phyloP scores from a whole-genome alignment of 2,329 filamentous ascomycete genomes.

The Diaporthe humulicola region DNA sequence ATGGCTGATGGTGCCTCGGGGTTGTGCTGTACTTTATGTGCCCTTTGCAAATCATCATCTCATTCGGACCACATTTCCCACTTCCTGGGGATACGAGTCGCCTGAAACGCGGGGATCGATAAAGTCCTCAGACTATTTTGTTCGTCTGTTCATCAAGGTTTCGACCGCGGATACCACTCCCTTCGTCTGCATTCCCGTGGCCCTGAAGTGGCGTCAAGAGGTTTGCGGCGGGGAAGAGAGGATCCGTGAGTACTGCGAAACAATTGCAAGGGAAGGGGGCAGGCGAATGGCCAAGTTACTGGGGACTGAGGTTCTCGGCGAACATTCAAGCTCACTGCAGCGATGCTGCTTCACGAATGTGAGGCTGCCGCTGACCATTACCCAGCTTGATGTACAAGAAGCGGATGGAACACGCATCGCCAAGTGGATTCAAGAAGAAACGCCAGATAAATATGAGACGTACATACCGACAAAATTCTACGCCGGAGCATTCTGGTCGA shows the following conservation, averaged over 20 bases:
- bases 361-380: slow-evolving; percentile 62
- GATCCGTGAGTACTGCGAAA: slow-evolving; percentile 69
- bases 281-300: slow-evolving; percentile 68
- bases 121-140: slow-evolving; percentile 64
- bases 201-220: slow-evolving; percentile 71
- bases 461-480: slow-evolving; percentile 71
- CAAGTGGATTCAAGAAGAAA: slow-evolving; percentile 51
- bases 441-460: slow-evolving; percentile 61
- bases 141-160: slow-evolving; percentile 74
- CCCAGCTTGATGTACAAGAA: slow-evolving; percentile 5
- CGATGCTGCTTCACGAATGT: slow-evolving; percentile 75
- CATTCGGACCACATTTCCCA: slow-evolving; percentile 76
- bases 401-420: slow-evolving; percentile 40
- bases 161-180: slow-evolving; percentile 75
- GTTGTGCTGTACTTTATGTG: slow-evolving; percentile 78
- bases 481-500: slow-evolving; percentile 68
- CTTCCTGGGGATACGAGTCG: slow-evolving; percentile 75
- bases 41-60: slow-evolving; percentile 75
- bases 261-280: slow-evolving; percentile 68
- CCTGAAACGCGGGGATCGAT: slow-evolving; percentile 39
- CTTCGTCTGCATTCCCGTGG: slow-evolving; percentile 72
- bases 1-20: slow-evolving; percentile 80
- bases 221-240: slow-evolving; percentile 74
- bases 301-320: slow-evolving; percentile 74
- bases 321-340: slow-evolving; percentile 61